phyloP scores from a whole-genome alignment of 495 filamentous ascomycete genomes.

The Hypoxylon lienhwacheense region DNA sequence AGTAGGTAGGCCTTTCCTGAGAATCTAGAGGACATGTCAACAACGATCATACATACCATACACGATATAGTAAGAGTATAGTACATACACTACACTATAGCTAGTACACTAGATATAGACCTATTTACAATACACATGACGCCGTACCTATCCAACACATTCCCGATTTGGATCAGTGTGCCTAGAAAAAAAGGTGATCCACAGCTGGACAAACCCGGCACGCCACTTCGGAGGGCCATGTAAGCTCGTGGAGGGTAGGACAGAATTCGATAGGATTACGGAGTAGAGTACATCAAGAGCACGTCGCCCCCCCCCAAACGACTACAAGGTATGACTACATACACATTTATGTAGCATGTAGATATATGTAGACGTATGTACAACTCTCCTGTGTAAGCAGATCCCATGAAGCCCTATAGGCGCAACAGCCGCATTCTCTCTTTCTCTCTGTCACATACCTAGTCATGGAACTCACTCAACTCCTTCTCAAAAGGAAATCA shows the following conservation, averaged over 20 bases:
- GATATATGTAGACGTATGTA: not conserved
- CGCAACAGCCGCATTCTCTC: constrained; percentile 31
- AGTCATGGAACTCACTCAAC: constrained; percentile 6
- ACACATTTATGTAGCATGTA: too few relatives aligned
- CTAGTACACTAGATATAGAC: constrained; percentile 1
- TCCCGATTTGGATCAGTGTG: constrained; percentile 42
- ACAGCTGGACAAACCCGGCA: constrained; percentile 39
- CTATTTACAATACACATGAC: constrained; percentile 29
- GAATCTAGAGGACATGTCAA: too few relatives aligned
- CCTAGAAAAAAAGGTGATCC: constrained; percentile 38
- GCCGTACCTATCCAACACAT: constrained; percentile 37
- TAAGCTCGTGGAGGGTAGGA: constrained; percentile 40
- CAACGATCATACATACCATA: too few relatives aligned
- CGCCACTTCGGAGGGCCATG: constrained; percentile 40
- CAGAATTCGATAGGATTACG: constrained; percentile 37
- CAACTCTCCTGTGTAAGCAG: not conserved
- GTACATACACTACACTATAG: too few relatives aligned
- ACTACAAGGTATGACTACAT: too few relatives aligned
- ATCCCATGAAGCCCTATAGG: constrained; percentile 25
- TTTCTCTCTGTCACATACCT: not conserved
- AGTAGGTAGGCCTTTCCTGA: too few relatives aligned
- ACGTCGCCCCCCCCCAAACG: constrained; percentile 4
- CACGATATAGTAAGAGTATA: too few relatives aligned
- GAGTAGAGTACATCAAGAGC: constrained; percentile 18
- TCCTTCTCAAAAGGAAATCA: not conserved